Percentiles rank a stretch among this genome's conserved stretches.
phyloP scores from a whole-genome alignment of 2,329 filamentous ascomycete species.

The Lasiodiplodia sp. region DNA sequence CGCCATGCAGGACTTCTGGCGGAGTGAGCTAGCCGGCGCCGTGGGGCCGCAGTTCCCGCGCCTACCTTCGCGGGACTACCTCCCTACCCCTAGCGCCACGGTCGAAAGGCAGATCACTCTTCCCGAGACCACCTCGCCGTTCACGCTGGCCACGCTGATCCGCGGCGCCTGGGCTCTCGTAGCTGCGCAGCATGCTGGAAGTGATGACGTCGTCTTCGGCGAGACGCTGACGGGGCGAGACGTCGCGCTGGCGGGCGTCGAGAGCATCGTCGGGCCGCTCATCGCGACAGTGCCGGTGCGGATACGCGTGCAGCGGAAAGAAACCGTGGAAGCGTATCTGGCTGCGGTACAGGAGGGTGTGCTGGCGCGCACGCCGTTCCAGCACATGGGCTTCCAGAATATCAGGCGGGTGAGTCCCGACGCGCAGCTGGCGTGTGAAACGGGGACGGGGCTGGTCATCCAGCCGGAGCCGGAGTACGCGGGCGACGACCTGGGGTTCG shows the following conservation, averaged over 20 bases:
- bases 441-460: constrained; percentile 47
- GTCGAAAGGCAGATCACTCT: constrained; percentile 32
- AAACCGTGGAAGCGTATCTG: constrained; percentile 60
- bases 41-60: constrained; percentile 55
- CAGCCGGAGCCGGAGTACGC: constrained; percentile 54
- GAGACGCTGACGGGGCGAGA: constrained; percentile 66
- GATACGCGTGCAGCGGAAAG: constrained; percentile 39
- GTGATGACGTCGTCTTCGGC: constrained; percentile 61
- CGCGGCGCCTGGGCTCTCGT: constrained; percentile 52
- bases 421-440: constrained; percentile 60
- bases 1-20: constrained; percentile 57
- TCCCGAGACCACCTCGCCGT: constrained; percentile 39
- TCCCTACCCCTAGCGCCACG: constrained; percentile 57
- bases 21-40: constrained; percentile 44
- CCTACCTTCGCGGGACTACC: constrained; percentile 55
- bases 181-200: constrained; percentile 63
- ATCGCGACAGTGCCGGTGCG: constrained; percentile 67
- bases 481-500: constrained; percentile 60
- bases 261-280: constrained; percentile 66
- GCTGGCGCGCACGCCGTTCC: constrained; percentile 66
- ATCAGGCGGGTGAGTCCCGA: constrained; percentile 59
- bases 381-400: constrained; percentile 69
- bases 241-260: constrained; percentile 53
- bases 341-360: constrained; percentile 64
- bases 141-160: constrained; percentile 60